These are phyloP conservation scores for Fusarium caatingaense DNA, from an alignment of 2,329 filamentous ascomycete genomes.

Conservation along the genomic window DNA sequence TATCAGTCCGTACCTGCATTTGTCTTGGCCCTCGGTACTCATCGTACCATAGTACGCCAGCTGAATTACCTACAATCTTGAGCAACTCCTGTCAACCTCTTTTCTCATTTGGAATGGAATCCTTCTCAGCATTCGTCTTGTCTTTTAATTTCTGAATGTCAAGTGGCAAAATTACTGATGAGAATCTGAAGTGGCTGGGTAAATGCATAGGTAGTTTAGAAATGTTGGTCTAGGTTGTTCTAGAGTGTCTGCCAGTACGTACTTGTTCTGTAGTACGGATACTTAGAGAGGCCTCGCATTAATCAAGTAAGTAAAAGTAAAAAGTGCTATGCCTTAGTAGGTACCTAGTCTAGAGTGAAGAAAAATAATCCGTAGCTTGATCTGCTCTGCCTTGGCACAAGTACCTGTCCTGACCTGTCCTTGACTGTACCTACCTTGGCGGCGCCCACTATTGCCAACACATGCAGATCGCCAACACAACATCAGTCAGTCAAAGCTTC, in stretches of 20 bases:
- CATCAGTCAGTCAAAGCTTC: constrained; percentile 27
- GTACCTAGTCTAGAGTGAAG: neutral
- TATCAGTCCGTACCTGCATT: neutral
- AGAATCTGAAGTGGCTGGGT: neutral
- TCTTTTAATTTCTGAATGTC: neutral
- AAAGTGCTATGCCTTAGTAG: neutral
- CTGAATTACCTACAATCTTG: neutral
- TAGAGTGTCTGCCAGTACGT: neutral
- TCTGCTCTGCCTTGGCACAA: constrained; percentile 3
- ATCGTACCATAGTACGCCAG: neutral
- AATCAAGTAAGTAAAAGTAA: too few relatives aligned
- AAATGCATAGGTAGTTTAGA: neutral
- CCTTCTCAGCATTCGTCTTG: neutral
- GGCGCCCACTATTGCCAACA: constrained; percentile 34
- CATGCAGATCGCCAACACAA: constrained; percentile 33
- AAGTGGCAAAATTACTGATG: neutral
- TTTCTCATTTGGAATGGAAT: neutral
- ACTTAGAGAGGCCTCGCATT: constrained; percentile 22
- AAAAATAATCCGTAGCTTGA: neutral
- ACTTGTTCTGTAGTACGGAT: neutral
- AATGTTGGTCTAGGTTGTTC: neutral
- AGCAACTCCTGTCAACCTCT: neutral
- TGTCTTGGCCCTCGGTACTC: neutral
- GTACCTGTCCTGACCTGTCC: neutral
- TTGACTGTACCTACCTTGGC: constrained; percentile 30